Conservation (phyloP, 768 basidiomycete species). For the Crucibulum laeve region DNA sequence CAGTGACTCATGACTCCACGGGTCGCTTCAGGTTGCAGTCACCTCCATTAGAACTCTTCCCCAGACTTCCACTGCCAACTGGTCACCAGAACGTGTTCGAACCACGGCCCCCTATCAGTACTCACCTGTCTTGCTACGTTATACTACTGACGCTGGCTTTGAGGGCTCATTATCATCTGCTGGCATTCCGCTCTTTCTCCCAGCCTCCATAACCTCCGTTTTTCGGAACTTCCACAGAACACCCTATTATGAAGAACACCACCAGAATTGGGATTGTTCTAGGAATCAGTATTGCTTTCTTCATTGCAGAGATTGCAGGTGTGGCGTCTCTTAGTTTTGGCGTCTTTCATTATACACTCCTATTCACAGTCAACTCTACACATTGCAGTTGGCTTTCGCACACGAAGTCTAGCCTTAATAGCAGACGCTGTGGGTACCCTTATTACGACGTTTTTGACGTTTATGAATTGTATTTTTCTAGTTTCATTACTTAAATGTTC, state of each 20-base stretch:
- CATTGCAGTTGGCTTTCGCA: slow-evolving; percentile 45
- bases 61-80: not conserved
- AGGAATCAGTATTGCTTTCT: slow-evolving; percentile 41
- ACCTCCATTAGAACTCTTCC: not conserved
- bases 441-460: slow-evolving; percentile 1
- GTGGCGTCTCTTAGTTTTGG: slow-evolving; percentile 11
- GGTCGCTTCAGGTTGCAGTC: too few species aligned
- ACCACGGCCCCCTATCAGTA: too few species aligned
- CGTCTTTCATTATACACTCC: too few species aligned
- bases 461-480: slow-evolving; percentile 14
- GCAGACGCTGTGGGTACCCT: slow-evolving; percentile 46
- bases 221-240: too few species aligned
- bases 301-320: slow-evolving; percentile 45
- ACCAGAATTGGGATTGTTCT: slow-evolving; percentile 43
- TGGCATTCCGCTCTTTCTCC: too few species aligned
- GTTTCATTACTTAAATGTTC: slow-evolving; percentile 55
- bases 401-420: slow-evolving; percentile 50
- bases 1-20: too few species aligned
- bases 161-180: too few species aligned
- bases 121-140: not conserved
- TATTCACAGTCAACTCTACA: too few species aligned
- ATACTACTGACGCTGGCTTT: too few species aligned
- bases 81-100: not conserved
- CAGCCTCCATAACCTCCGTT: too few species aligned
- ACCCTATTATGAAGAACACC: slow-evolving; percentile 37